Conservation (phyloP, 768 basidiomycete species). For the Mycena pura region DNA sequence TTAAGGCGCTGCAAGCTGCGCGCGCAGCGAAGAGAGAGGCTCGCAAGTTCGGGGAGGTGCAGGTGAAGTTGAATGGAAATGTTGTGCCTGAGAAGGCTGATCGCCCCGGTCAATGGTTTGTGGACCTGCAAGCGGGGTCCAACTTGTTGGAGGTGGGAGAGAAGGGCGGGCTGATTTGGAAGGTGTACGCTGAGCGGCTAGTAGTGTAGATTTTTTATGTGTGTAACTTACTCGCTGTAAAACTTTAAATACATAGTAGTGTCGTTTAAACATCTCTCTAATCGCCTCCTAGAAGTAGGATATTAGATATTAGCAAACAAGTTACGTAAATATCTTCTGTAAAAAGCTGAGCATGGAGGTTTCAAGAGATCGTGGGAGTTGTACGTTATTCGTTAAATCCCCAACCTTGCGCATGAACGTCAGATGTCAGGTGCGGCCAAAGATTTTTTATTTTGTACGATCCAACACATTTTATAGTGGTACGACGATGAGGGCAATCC, state of each 20-base stretch:
- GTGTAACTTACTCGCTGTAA: neutral
- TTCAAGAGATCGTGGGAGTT: too few relatives aligned
- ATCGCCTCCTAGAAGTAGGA: too few relatives aligned
- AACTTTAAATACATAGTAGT: too few relatives aligned
- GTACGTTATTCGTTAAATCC: too few relatives aligned
- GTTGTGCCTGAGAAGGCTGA: conserved; percentile 53
- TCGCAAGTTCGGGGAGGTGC: conserved; percentile 60
- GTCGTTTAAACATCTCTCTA: neutral
- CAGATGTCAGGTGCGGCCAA: neutral
- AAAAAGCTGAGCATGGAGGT: too few relatives aligned
- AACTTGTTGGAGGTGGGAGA: conserved; percentile 79
- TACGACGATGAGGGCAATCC: conserved; percentile 21
- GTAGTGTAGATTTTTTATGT: conserved; percentile 15
- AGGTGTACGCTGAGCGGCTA: conserved; percentile 65
- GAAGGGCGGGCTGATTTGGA: conserved; percentile 73
- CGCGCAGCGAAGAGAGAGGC: conserved; percentile 48
- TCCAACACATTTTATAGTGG: neutral
- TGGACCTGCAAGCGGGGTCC: conserved; percentile 62
- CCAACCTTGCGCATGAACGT: neutral
- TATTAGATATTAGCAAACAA: too few relatives aligned
- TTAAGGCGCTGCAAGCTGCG: conserved; percentile 30
- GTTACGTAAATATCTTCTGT: too few relatives aligned
- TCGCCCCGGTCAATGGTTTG: conserved; percentile 62
- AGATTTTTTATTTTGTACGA: neutral
- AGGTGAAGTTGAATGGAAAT: conserved; percentile 69